phyloP scores from a whole-genome alignment of 2,329 filamentous ascomycete species.

The Teratosphaeria zuluensis region DNA sequence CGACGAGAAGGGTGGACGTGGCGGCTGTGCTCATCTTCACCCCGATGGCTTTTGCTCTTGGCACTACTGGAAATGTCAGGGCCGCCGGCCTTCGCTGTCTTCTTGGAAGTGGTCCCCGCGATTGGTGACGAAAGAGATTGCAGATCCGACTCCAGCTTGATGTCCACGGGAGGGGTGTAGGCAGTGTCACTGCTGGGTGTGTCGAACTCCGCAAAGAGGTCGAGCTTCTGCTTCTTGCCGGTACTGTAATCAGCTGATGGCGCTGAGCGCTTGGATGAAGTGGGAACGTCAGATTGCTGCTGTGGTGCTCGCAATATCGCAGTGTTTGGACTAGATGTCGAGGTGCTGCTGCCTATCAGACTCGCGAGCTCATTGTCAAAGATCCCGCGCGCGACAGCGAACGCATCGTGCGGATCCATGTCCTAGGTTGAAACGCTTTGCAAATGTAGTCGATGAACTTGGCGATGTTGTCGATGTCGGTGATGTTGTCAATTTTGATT shows the following conservation, averaged over 20 bases:
- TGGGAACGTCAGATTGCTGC: background rate
- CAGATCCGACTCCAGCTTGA: background rate
- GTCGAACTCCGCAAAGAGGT: background rate
- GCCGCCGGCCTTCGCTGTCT: background rate
- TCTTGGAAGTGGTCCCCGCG: background rate
- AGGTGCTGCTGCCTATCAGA: constrained; percentile 6
- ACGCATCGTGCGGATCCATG: constrained; percentile 8
- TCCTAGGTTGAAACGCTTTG: background rate
- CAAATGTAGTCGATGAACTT: background rate
- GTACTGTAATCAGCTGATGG: background rate
- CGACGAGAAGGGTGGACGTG: background rate
- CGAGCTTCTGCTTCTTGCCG: background rate
- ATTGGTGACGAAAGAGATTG: background rate
- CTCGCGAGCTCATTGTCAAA: constrained; percentile 7
- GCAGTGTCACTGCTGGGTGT: background rate
- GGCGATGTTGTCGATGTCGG: background rate
- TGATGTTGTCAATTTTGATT: background rate
- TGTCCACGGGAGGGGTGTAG: background rate
- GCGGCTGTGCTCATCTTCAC: background rate
- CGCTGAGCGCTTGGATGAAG: background rate
- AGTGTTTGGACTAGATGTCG: background rate
- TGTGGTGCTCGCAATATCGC: background rate
- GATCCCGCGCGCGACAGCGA: constrained; percentile 2
- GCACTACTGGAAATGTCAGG: background rate
- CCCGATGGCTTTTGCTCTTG: background rate